phyloP scores from a whole-genome alignment of 768 basidiomycete species.

The Cubamyces sp. region DNA sequence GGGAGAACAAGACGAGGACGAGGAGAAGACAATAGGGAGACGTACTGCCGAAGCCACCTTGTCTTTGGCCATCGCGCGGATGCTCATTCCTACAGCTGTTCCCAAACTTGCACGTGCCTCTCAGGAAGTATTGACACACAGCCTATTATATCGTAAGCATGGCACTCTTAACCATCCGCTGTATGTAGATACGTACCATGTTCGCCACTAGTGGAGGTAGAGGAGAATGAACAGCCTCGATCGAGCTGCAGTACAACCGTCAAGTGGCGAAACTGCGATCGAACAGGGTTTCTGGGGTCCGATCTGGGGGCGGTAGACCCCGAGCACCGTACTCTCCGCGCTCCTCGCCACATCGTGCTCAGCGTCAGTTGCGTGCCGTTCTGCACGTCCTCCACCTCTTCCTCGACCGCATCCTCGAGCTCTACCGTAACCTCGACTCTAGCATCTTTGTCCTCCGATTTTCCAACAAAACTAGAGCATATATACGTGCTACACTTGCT shows the following conservation, averaged over 20 bases:
- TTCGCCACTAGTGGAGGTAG: not conserved
- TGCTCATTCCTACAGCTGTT: conserved; percentile 69
- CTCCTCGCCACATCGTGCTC: no score
- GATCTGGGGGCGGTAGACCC: no score
- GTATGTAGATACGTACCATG: not conserved
- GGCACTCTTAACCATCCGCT: not conserved
- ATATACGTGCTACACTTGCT: no score
- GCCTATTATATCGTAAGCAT: conserved; percentile 39
- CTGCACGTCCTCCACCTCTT: no score
- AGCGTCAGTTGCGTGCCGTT: no score
- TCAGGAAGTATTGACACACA: conserved; percentile 65
- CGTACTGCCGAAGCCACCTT: conserved; percentile 56
- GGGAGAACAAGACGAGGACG: conserved; percentile 16
- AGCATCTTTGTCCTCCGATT: no score
- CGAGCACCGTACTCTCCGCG: no score
- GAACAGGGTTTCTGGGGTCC: not conserved
- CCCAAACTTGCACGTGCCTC: conserved; percentile 71
- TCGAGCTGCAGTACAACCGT: not conserved
- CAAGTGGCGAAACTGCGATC: not conserved
- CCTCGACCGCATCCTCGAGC: not conserved
- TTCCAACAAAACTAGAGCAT: no score
- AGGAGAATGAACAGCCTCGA: not conserved
- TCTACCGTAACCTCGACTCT: not conserved
- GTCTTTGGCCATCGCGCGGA: conserved; percentile 42
- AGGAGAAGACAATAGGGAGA: conserved; percentile 26